These are phyloP conservation scores for Pelargonium nanum DNA, from an alignment of 345 rosid species.

Conservation along the genomic window DNA sequence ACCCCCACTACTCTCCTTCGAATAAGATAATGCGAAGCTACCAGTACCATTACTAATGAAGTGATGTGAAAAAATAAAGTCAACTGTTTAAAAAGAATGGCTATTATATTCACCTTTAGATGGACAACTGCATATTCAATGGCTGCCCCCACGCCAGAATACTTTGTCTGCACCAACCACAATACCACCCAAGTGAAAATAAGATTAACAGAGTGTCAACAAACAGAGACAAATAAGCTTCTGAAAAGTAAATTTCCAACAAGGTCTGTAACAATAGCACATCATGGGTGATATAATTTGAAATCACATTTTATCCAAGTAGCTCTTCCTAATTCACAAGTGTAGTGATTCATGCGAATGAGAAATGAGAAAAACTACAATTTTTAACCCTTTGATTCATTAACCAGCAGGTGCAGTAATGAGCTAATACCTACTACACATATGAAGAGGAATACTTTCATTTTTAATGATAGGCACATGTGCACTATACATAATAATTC, in stretches of 20 bases:
- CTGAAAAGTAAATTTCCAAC: too few species aligned
- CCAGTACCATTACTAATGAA: background rate
- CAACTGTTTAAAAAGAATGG: background rate
- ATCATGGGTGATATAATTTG: background rate
- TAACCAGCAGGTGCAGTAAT: background rate
- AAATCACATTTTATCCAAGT: too few species aligned
- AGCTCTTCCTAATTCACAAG: too few species aligned
- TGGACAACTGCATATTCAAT: constrained; percentile 90
- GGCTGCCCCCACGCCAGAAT: constrained; percentile 80
- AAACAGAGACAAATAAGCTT: background rate
- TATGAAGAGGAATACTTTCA: background rate
- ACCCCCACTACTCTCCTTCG: background rate
- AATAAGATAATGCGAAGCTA: background rate
- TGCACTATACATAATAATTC: background rate
- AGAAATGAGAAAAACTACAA: too few species aligned
- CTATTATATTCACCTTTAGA: constrained; percentile 44
- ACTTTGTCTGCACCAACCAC: constrained; percentile 37
- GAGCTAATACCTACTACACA: background rate
- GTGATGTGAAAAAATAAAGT: background rate
- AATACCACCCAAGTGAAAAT: constrained; percentile 5
- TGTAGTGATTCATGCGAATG: too few species aligned
- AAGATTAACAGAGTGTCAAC: background rate
- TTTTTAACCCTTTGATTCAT: too few species aligned
- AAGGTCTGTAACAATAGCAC: background rate
- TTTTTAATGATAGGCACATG: background rate